Percentiles rank a stretch among this genome's conserved stretches.
These are phyloP conservation scores for Isoetes taiwanensis DNA, from an alignment of 75 land plant species.

Conservation along the genomic window DNA sequence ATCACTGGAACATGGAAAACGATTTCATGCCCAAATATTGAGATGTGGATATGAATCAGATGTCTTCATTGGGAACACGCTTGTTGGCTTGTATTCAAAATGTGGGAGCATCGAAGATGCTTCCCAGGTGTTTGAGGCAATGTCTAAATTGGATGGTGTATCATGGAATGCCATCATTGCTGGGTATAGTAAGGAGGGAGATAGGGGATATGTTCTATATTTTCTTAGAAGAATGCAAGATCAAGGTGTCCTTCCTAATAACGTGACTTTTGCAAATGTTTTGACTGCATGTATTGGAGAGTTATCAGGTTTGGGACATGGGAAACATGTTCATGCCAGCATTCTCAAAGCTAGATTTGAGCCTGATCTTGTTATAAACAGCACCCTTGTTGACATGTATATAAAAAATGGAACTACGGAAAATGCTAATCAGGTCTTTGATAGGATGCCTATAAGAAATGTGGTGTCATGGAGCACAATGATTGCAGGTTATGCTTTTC, in stretches of 20 bases:
- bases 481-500: conserved; percentile 49
- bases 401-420: conserved; percentile 43
- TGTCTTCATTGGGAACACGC: conserved; percentile 20
- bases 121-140: conserved; percentile 20
- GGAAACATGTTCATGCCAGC: conserved; percentile 43
- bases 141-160: conserved; percentile 19
- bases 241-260: conserved; percentile 24
- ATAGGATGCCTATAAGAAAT: conserved; percentile 28
- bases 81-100: conserved; percentile 35
- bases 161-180: conserved; percentile 42
- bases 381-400: conserved; percentile 55
- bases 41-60: conserved; percentile 12
- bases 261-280: conserved; percentile 48
- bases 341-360: conserved; percentile 27
- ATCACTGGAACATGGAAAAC: conserved; percentile 23
- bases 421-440: conserved; percentile 38
- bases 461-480: conserved; percentile 61
- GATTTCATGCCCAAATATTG: conserved; percentile 32
- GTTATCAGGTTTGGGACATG: conserved; percentile 17
- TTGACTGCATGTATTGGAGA: conserved; percentile 27
- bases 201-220: conserved; percentile 22
- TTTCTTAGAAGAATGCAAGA: conserved; percentile 24
- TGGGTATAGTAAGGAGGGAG: conserved; percentile 42
- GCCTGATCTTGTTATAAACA: conserved; percentile 37
- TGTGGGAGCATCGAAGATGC: conserved; percentile 22